phyloP scores from a whole-genome alignment of 768 basidiomycete genomes.

The Fomitopsis pulvina region DNA sequence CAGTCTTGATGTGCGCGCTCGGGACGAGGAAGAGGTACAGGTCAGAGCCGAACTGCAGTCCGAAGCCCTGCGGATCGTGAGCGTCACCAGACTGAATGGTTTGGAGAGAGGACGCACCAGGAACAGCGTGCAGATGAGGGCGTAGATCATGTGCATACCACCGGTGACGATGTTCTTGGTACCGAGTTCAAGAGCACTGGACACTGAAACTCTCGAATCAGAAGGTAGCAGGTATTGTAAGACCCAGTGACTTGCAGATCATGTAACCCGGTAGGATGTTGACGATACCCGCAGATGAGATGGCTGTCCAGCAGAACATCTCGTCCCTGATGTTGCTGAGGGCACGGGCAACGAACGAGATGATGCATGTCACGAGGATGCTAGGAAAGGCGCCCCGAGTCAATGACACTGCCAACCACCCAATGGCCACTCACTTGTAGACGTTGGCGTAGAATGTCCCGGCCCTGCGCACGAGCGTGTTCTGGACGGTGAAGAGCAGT shows the following conservation, averaged over 20 bases:
- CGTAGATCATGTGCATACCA: slow-evolving; percentile 80
- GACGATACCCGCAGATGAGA: slow-evolving; percentile 81
- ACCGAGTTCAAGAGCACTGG: slow-evolving; percentile 73
- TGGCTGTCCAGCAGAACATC: slow-evolving; percentile 85
- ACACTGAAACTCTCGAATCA: too few species aligned
- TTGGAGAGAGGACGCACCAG: slow-evolving; percentile 22
- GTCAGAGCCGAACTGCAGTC: slow-evolving; percentile 77
- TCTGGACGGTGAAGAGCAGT: slow-evolving; percentile 60
- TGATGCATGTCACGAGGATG: slow-evolving; percentile 72
- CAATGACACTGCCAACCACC: slow-evolving; percentile 5
- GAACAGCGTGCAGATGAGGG: slow-evolving; percentile 76
- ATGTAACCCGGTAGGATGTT: slow-evolving; percentile 85
- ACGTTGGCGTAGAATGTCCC: slow-evolving; percentile 82
- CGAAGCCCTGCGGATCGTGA: slow-evolving; percentile 43
- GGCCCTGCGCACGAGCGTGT: slow-evolving; percentile 56
- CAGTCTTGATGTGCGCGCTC: slow-evolving; percentile 44
- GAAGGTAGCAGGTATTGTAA: too few species aligned
- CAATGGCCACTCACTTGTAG: slow-evolving; percentile 59
- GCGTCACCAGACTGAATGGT: neutral
- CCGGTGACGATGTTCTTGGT: slow-evolving; percentile 80
- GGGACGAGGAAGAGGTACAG: slow-evolving; percentile 65
- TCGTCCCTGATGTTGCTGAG: slow-evolving; percentile 68
- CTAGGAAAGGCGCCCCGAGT: slow-evolving; percentile 29
- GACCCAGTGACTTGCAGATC: slow-evolving; percentile 44
- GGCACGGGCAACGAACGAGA: slow-evolving; percentile 75